Conservation (phyloP, 805 yeast genomes). For the Saccharomycodes ludwigii region DNA sequence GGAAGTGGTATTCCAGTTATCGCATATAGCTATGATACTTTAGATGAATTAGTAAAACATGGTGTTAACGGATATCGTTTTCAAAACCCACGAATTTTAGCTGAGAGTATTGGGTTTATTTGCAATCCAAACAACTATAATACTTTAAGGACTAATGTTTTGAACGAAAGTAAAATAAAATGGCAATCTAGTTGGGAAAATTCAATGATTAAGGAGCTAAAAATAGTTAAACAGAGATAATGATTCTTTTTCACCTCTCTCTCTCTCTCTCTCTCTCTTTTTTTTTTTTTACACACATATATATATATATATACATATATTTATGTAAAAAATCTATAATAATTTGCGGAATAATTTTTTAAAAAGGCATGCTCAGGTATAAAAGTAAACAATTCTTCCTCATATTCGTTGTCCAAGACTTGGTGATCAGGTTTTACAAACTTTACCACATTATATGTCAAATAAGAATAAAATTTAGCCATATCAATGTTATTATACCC, state of each 20-base stretch:
- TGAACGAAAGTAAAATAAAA: constrained; percentile 48
- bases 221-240: too few species aligned
- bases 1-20: constrained; percentile 93
- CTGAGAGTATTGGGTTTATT: neutral
- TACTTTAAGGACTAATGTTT: constrained; percentile 28
- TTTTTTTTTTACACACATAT: too few species aligned
- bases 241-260: too few species aligned
- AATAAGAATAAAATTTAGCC: constrained; percentile 43
- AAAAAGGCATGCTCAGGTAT: constrained; percentile 39
- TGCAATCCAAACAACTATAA: neutral
- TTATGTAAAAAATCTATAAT: constrained; percentile 38
- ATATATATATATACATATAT: too few species aligned
- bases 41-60: constrained; percentile 62
- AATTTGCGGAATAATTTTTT: constrained; percentile 32
- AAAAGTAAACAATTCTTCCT: constrained; percentile 22
- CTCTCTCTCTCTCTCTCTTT: too few species aligned
- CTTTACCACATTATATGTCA: constrained; percentile 18
- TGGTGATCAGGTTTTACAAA: constrained; percentile 5
- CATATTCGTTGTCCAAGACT: too few species aligned
- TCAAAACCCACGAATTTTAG: neutral
- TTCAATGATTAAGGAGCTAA: constrained; percentile 14
- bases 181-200: constrained; percentile 73
- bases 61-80: constrained; percentile 50
- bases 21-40: constrained; percentile 63
- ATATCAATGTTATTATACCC: constrained; percentile 56